Evolutionary conservation across 305 asterid genomes (phyloP), one percentile per base, ranked within the genome.

Genomic region (Nicotiana rustica): DNA sequence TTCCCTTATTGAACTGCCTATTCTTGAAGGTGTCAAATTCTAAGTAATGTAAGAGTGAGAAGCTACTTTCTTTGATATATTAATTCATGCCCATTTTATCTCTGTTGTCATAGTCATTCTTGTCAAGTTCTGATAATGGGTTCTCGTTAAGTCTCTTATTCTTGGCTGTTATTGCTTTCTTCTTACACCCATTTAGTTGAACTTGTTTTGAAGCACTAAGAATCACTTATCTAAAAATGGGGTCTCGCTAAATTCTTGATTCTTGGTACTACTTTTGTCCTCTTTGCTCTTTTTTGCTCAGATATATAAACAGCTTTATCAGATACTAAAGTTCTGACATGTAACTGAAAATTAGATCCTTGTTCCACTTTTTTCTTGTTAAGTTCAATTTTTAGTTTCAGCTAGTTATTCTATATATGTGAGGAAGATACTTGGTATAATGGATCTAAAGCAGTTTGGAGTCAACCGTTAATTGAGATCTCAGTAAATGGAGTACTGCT

Each of bases 381-480:
- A 29, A 67, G 67, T 80, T 81, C 84, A 78, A 38, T 38, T 88
- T 86, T 86, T 85, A 81, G 84, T 77, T 62, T 29, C 78, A 67
- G 80, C 83, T 83, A 76, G 87, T 85, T 85, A 18, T 47, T 47
- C 38, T 47, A 1, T 25, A 84, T 80, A 87, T 81, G 83, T 81
- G 31, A 84, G 47, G 57, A 81, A 80, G 36, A 61, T 78, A 33
- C 80, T 78, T 62, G 57, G 56, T 78, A 9, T 80, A 81, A 91
- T 91, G 98, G 93, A 91, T 94, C 96, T 90, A 88, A 83, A 87
- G 82, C 82, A 84, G 83, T 25, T 81, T 67, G 78, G 36, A 86
- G 87, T 70, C 88, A 84, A 82, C 86, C 91, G 88, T 86, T 90
- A 89, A 83, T 88, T 84, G 83, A 82, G 86, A 75, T 84, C 90